phyloP scores from a whole-genome alignment of 1,284 basidiomycete genomes.

The Puccinia polysora region DNA sequence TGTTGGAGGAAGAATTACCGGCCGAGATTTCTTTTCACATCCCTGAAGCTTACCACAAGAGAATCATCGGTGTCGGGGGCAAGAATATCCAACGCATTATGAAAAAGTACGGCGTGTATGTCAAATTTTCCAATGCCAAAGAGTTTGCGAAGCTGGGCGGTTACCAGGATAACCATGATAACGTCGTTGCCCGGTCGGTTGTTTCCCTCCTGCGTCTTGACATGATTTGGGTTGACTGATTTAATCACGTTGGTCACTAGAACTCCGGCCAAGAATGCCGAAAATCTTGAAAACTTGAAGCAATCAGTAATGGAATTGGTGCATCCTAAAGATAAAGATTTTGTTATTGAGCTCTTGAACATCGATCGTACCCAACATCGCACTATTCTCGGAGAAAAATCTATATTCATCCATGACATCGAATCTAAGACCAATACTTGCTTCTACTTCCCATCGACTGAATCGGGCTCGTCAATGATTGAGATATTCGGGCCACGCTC shows the following conservation, averaged over 20 bases:
- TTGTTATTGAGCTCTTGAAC: slow-evolving; percentile 82
- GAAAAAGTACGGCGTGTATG: slow-evolving; percentile 99
- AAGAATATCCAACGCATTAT: slow-evolving; percentile 99
- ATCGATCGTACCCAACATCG: slow-evolving; percentile 93
- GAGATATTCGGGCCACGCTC: slow-evolving; percentile 93
- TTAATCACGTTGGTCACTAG: not conserved
- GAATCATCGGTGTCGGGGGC: slow-evolving; percentile 97
- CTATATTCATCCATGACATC: slow-evolving; percentile 94
- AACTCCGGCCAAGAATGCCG: slow-evolving; percentile 94
- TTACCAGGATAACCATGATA: slow-evolving; percentile 96
- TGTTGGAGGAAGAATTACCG: slow-evolving; percentile 92
- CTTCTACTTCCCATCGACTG: slow-evolving; percentile 92
- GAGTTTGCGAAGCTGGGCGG: slow-evolving; percentile 92
- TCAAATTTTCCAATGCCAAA: slow-evolving; percentile 98
- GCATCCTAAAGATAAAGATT: slow-evolving; percentile 96
- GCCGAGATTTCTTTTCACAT: slow-evolving; percentile 99
- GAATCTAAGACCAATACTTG: slow-evolving; percentile 91
- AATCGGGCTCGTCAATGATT: slow-evolving; percentile 83
- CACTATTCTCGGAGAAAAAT: slow-evolving; percentile 88
- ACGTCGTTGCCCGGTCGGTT: slow-evolving; percentile 74
- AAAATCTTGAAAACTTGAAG: slow-evolving; percentile 91
- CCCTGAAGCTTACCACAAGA: slow-evolving; percentile 96
- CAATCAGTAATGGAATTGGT: slow-evolving; percentile 96
- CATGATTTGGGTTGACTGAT: not conserved
- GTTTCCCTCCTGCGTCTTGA: not conserved